Percentiles rank a stretch among this genome's conserved stretches.
Conservation (phyloP, 768 basidiomycete genomes). For the Serendipita indica region DNA sequence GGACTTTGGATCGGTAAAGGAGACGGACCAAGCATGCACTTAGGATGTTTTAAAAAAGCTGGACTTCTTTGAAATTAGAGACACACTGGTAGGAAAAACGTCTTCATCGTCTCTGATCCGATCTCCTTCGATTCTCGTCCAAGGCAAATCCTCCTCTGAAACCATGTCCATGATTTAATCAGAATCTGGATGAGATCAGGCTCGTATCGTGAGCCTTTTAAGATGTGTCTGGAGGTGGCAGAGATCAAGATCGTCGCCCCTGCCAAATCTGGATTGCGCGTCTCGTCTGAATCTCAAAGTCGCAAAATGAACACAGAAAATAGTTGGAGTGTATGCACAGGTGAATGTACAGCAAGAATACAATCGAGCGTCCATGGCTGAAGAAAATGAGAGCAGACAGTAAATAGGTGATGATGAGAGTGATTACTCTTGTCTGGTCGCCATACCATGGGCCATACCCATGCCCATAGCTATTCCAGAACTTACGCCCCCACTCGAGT, state of each 20-base stretch:
- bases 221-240: not conserved
- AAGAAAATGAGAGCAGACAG: not conserved
- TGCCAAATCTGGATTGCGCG: too few relatives aligned
- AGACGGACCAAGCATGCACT: slow-evolving; percentile 69
- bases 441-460: not conserved
- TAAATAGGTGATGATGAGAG: not conserved
- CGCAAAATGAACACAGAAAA: too few relatives aligned
- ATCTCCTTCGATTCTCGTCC: not conserved
- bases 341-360: not conserved
- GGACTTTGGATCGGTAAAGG: slow-evolving; percentile 45
- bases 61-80: too few relatives aligned
- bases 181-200: too few relatives aligned
- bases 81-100: slow-evolving; percentile 17
- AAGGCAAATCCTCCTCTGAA: not conserved
- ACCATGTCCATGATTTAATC: too few relatives aligned
- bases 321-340: not conserved
- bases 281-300: too few relatives aligned
- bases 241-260: not conserved
- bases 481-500: not conserved
- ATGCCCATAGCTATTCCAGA: not conserved
- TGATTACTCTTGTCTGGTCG: not conserved
- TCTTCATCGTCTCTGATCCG: not conserved
- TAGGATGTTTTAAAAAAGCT: too few relatives aligned
- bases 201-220: too few relatives aligned
- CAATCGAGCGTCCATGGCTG: not conserved